Conservation (phyloP, 345 rosid genomes). For the Eucalyptus coolabah region DNA sequence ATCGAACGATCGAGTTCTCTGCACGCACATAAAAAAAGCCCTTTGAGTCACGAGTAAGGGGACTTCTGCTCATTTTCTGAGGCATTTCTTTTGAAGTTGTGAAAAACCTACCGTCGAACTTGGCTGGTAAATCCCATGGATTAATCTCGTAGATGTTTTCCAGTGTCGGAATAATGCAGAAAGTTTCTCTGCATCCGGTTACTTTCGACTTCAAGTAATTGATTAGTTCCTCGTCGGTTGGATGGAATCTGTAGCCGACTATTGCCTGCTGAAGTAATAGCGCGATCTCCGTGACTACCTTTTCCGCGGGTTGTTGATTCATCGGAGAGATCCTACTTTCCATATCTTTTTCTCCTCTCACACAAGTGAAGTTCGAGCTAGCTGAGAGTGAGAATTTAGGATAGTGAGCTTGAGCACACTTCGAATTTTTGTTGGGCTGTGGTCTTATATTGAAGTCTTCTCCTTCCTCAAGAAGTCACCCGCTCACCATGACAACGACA, state of each 20-base stretch:
- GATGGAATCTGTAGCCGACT: not conserved
- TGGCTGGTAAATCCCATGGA: not conserved
- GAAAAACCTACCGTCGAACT: not conserved
- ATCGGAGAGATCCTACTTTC: not conserved
- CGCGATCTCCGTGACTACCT: not conserved
- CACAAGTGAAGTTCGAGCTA: not conserved
- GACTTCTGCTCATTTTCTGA: not conserved
- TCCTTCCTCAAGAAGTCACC: not conserved
- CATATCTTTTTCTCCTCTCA: not conserved
- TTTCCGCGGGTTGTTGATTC: not conserved
- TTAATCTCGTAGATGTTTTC: not conserved
- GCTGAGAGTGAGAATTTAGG: not conserved
- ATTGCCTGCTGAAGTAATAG: not conserved
- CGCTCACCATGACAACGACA: not conserved
- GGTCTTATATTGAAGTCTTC: not conserved
- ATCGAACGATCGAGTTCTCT: not conserved
- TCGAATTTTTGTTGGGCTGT: not conserved
- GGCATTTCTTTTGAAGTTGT: not conserved
- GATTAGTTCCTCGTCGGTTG: not conserved
- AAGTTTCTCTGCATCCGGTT: not conserved
- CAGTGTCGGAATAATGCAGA: not conserved
- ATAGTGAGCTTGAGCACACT: not conserved
- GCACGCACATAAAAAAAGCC: not conserved
- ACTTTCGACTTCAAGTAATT: not conserved
- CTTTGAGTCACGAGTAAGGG: not conserved